Percentiles rank a stretch among this genome's conserved stretches.
Evolutionary conservation across 345 rosid species (phyloP).

Genomic region (Eucalyptus camaldulensis): DNA sequence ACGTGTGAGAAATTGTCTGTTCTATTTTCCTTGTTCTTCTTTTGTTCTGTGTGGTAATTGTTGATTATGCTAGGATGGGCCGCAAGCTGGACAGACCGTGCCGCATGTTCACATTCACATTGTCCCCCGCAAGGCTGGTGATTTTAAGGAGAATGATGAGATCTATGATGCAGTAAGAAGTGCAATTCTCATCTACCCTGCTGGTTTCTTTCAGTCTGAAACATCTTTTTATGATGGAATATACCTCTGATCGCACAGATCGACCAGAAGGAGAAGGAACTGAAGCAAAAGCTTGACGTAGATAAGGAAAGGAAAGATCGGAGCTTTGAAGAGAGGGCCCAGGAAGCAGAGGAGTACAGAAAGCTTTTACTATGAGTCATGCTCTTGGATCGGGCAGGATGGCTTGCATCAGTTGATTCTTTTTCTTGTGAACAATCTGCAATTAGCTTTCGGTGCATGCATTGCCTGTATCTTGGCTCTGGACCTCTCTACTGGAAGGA

Average conservation of each 20-base stretch:
- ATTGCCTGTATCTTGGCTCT: not conserved
- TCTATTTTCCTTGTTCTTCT: not conserved
- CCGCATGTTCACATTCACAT: not conserved
- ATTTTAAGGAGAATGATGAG: conserved; percentile 88
- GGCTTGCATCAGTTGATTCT: not conserved
- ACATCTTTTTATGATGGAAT: not conserved
- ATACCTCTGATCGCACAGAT: conserved; percentile 17
- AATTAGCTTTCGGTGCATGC: not conserved
- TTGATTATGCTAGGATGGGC: conserved; percentile 13
- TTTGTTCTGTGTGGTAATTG: not conserved
- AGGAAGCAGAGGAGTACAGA: conserved; percentile 63
- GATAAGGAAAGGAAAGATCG: conserved; percentile 74
- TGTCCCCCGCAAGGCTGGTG: conserved; percentile 41
- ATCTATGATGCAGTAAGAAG: conserved; percentile 72
- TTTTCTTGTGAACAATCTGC: not conserved
- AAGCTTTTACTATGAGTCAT: conserved; percentile 12
- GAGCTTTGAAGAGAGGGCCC: conserved; percentile 63
- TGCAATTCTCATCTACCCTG: not conserved
- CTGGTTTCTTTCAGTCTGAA: not conserved
- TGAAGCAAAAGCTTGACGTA: conserved; percentile 62
- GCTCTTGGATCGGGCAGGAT: not conserved
- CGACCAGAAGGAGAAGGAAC: conserved; percentile 62
- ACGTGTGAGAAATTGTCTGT: not conserved
- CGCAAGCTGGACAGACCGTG: not conserved
- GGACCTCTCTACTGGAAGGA: not conserved